Percentiles rank a stretch among this genome's conserved stretches.
Conservation (phyloP, 1,284 basidiomycete genomes). For the Pseudomicrostroma phylloplanum region DNA sequence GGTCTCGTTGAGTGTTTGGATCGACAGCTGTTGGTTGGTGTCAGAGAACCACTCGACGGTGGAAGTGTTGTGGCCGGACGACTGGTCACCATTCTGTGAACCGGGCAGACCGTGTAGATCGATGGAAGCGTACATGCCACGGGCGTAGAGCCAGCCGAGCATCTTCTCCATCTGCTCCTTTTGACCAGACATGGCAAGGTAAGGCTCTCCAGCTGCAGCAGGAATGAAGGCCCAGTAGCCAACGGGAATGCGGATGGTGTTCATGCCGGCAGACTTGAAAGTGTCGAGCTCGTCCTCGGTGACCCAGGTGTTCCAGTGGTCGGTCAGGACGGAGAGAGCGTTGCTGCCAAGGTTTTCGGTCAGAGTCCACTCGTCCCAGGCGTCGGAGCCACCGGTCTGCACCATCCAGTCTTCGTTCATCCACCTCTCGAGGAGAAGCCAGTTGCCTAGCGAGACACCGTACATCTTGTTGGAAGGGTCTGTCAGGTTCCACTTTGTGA, state of each 20-base stretch:
- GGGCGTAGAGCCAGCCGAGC: slow-evolving; percentile 46
- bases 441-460: slow-evolving; percentile 46
- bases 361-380: slow-evolving; percentile 52
- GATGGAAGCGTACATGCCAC: slow-evolving; percentile 52
- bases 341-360: slow-evolving; percentile 39
- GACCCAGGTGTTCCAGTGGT: slow-evolving; percentile 51
- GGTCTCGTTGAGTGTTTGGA: slow-evolving; percentile 28
- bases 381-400: slow-evolving; percentile 37
- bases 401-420: slow-evolving; percentile 53
- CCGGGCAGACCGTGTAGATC: slow-evolving; percentile 54
- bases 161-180: slow-evolving; percentile 35
- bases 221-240: slow-evolving; percentile 50
- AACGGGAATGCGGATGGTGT: slow-evolving; percentile 51
- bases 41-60: slow-evolving; percentile 29
- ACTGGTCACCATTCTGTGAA: slow-evolving; percentile 51
- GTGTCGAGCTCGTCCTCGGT: slow-evolving; percentile 51
- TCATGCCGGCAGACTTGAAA: slow-evolving; percentile 44
- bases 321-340: slow-evolving; percentile 25
- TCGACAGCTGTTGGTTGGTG: slow-evolving; percentile 33
- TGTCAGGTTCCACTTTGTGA: slow-evolving; percentile 44
- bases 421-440: slow-evolving; percentile 51
- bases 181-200: slow-evolving; percentile 27
- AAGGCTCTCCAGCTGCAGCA: slow-evolving; percentile 30
- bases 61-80: slow-evolving; percentile 43
- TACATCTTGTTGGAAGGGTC: slow-evolving; percentile 42